Conservation (phyloP, 2,329 filamentous ascomycete genomes). For the Cephalotrichum gorgonifer region DNA sequence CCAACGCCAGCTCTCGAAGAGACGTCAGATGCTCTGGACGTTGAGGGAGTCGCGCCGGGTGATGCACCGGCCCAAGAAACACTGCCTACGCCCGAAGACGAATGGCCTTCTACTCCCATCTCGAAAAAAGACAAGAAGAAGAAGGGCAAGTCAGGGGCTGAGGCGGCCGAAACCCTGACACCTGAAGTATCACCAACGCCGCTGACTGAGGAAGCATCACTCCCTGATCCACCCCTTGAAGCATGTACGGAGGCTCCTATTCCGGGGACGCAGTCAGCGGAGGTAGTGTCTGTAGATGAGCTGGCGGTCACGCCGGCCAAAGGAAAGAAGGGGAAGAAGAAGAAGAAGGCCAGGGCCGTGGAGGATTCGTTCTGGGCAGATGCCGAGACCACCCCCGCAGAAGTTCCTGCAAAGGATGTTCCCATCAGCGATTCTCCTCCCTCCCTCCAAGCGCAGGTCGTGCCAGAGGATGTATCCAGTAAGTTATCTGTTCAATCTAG, state of each 20-base stretch:
- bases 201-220: background rate
- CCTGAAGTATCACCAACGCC: background rate
- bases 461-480: too few species aligned
- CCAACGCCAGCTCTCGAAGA: too few species aligned
- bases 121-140: conserved; percentile 2
- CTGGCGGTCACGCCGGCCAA: background rate
- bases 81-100: background rate
- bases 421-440: background rate
- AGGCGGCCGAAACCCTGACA: background rate
- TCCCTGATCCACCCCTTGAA: background rate
- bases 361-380: background rate
- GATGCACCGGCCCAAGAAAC: background rate
- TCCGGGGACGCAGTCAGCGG: background rate
- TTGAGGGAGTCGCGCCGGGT: background rate
- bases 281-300: background rate
- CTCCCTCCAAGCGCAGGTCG: background rate
- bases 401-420: background rate
- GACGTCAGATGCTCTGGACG: too few species aligned
- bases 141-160: background rate
- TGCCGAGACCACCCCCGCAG: background rate
- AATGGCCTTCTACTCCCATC: background rate
- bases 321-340: conserved; percentile 2
- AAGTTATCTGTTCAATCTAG: background rate
- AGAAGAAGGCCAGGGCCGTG: background rate
- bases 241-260: background rate